Conservation (phyloP, 495 filamentous ascomycete genomes). For the Trichoderma orchidacearum region DNA sequence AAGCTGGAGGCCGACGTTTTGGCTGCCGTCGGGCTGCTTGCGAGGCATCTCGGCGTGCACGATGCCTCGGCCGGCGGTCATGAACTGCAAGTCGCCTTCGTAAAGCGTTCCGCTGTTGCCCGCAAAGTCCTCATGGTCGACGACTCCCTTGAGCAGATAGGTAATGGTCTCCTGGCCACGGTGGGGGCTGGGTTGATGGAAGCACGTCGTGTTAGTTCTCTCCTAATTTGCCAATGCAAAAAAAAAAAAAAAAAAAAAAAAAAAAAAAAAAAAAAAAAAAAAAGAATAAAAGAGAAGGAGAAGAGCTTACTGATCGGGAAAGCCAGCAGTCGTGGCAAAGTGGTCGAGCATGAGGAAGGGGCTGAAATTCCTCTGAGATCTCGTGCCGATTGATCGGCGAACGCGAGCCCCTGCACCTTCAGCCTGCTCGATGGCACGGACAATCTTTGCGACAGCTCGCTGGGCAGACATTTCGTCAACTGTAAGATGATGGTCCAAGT, state of each 20-base stretch:
- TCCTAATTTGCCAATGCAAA: neutral
- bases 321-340: conserved; percentile 75
- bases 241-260: neutral
- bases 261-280: neutral
- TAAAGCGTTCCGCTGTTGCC: conserved; percentile 79
- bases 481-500: conserved; percentile 8
- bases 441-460: conserved; percentile 64
- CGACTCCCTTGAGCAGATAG: conserved; percentile 67
- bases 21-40: conserved; percentile 58
- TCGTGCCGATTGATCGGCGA: conserved; percentile 75
- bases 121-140: conserved; percentile 94
- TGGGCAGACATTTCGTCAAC: conserved; percentile 48
- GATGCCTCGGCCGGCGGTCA: conserved; percentile 88
- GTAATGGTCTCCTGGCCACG: conserved; percentile 70
- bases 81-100: conserved; percentile 85
- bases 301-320: conserved; percentile 53
- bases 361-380: conserved; percentile 70
- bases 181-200: conserved; percentile 17
- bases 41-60: conserved; percentile 96
- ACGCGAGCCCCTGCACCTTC: conserved; percentile 87
- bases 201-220: conserved; percentile 1
- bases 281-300: neutral
- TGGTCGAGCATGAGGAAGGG: conserved; percentile 98
- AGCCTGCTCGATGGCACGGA: conserved; percentile 73
- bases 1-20: conserved; percentile 81